Evolutionary conservation across 1,139 yeast species (phyloP).

Genomic region (Geotrichum klebahnii): DNA sequence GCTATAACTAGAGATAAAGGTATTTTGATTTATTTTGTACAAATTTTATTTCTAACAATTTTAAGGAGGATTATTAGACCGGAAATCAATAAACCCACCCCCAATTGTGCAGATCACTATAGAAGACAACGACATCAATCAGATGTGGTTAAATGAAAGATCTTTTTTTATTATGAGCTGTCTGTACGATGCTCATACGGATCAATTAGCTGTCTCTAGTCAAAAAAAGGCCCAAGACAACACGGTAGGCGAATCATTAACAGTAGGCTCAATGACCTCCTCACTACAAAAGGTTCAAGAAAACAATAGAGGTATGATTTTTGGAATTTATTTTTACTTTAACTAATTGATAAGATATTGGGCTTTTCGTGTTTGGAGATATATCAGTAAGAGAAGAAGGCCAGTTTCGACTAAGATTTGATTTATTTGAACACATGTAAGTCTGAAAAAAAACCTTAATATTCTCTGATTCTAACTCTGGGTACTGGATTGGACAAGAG

Average conservation of each 20-base stretch:
- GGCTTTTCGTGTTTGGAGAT: conserved; percentile 29
- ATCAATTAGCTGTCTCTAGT: conserved; percentile 13
- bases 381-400: conserved; percentile 27
- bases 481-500: not conserved
- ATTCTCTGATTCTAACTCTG: not conserved
- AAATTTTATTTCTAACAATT: not conserved
- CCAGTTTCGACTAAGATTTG: conserved; percentile 25
- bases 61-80: conserved; percentile 24
- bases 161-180: conserved; percentile 28
- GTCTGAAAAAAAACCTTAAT: not conserved
- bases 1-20: conserved; percentile 21
- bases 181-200: conserved; percentile 23
- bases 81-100: conserved; percentile 29
- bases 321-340: not conserved
- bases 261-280: conserved; percentile 26
- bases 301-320: conserved; percentile 23
- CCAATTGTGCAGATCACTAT: conserved; percentile 27
- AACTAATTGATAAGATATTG: conserved; percentile 22
- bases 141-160: conserved; percentile 26
- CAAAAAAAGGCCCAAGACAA: conserved; percentile 19
- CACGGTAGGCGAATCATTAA: conserved; percentile 24
- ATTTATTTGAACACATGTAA: conserved; percentile 26
- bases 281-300: conserved; percentile 28
- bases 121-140: conserved; percentile 23
- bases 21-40: not conserved